A percentile compares a stretch with the other conserved stretches of the same genome.
These are phyloP conservation scores for Collybia nuda DNA, from an alignment of 768 basidiomycete genomes.

Conservation along the genomic window DNA sequence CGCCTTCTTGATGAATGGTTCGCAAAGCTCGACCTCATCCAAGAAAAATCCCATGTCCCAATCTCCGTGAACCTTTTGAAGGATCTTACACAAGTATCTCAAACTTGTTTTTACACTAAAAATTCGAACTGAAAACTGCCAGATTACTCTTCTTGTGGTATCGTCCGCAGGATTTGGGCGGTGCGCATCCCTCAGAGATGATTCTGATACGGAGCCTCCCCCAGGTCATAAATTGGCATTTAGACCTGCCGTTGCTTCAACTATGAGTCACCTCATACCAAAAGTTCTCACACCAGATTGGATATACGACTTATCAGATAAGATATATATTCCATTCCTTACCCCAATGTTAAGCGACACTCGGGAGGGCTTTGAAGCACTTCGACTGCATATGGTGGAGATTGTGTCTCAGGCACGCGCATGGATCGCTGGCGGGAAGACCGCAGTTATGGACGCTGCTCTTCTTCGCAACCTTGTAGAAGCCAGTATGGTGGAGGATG, in stretches of 20 bases:
- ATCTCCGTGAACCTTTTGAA: conserved; percentile 17
- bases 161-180: conserved; percentile 42
- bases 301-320: conserved; percentile 26
- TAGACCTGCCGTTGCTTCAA: conserved; percentile 27
- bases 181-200: conserved; percentile 29
- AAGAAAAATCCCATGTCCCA: neutral
- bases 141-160: conserved; percentile 38
- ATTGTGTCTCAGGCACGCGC: conserved; percentile 37
- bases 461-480: conserved; percentile 45
- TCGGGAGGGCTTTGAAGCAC: conserved; percentile 30
- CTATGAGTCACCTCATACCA: conserved; percentile 26
- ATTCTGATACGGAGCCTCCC: conserved; percentile 21
- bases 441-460: conserved; percentile 27
- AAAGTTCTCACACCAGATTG: conserved; percentile 32
- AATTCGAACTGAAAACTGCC: neutral
- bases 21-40: conserved; percentile 25
- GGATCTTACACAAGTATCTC: conserved; percentile 22
- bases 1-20: conserved; percentile 43
- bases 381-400: conserved; percentile 39
- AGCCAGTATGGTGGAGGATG: conserved; percentile 41
- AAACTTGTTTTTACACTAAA: neutral
- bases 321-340: conserved; percentile 32
- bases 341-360: conserved; percentile 27
- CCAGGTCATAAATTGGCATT: conserved; percentile 34
- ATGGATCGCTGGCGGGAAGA: conserved; percentile 27